phyloP scores from a whole-genome alignment of 495 filamentous ascomycete species.

The Penicillium odoratum region DNA sequence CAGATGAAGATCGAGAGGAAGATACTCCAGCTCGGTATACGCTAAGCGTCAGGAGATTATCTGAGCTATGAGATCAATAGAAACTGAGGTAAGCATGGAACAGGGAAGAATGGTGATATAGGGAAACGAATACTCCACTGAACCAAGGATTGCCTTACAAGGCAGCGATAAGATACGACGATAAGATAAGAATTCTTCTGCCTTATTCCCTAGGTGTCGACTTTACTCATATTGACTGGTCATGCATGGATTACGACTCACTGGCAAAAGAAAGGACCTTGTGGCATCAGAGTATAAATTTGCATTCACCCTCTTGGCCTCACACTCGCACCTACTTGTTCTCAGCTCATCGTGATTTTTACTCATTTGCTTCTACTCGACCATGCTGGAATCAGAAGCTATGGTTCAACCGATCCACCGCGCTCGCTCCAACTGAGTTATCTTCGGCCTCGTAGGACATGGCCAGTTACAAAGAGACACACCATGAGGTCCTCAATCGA shows the following conservation, averaged over 20 bases:
- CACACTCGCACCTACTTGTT: too few species aligned
- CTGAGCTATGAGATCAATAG: too few species aligned
- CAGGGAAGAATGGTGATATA: not conserved
- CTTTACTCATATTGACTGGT: not conserved
- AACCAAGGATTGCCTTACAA: not conserved
- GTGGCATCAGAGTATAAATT: not conserved
- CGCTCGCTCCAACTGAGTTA: not conserved
- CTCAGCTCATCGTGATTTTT: too few species aligned
- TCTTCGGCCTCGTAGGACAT: not conserved
- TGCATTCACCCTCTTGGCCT: too few species aligned
- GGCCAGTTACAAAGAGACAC: not conserved
- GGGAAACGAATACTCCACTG: not conserved
- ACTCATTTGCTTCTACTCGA: not conserved
- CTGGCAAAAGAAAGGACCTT: not conserved
- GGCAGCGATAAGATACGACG: slow-evolving; percentile 1
- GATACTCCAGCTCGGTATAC: not conserved
- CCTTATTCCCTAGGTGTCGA: not conserved
- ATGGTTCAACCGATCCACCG: not conserved
- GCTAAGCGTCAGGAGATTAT: not conserved
- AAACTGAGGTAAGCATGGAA: not conserved
- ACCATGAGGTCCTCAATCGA: too few species aligned
- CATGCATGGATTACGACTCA: too few species aligned
- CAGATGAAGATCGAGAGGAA: not conserved
- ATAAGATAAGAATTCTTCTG: not conserved
- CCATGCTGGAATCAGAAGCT: not conserved